A percentile compares a stretch with the other conserved stretches of the same genome.
Evolutionary conservation across 164 flowering plant species (phyloP).

Genomic region (Taxillus chinensis): DNA sequence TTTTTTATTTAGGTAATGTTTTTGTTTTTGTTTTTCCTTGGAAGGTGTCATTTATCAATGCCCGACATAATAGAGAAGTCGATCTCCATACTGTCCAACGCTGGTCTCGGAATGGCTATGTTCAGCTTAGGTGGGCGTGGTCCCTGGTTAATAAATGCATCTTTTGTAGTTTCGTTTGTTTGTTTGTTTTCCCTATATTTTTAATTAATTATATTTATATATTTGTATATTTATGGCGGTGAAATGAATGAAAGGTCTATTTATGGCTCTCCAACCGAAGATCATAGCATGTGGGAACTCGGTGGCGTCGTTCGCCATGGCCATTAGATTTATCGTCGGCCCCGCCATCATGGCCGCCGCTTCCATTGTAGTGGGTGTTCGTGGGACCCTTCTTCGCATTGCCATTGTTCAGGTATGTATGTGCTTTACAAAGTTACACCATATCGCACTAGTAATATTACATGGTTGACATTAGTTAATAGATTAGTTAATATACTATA

Average conservation of each 20-base stretch:
- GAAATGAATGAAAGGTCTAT: conserved; percentile 39
- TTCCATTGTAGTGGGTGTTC: conserved; percentile 68
- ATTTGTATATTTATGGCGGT: no score
- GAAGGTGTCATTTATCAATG: conserved; percentile 75
- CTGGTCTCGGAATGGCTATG: conserved; percentile 96
- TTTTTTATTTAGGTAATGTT: not conserved
- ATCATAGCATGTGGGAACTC: conserved; percentile 85
- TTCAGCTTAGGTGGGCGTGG: conserved; percentile 70
- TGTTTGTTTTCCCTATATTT: not conserved
- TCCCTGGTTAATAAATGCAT: conserved; percentile 10
- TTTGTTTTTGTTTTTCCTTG: not conserved
- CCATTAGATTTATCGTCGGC: conserved; percentile 77
- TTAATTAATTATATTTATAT: no score
- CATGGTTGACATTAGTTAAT: no score
- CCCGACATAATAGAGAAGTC: conserved; percentile 57
- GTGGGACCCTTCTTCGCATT: conserved; percentile 70
- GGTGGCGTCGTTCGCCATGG: conserved; percentile 73
- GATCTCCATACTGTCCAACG: conserved; percentile 74
- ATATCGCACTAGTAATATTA: no score
- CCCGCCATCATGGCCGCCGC: conserved; percentile 93
- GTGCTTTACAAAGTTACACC: no score
- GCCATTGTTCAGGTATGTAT: conserved; percentile 75
- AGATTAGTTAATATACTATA: no score
- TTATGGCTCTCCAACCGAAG: conserved; percentile 91
- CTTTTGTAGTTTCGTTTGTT: no score